Conservation (phyloP, 441 rosid genomes). For the Sinapis alba region DNA sequence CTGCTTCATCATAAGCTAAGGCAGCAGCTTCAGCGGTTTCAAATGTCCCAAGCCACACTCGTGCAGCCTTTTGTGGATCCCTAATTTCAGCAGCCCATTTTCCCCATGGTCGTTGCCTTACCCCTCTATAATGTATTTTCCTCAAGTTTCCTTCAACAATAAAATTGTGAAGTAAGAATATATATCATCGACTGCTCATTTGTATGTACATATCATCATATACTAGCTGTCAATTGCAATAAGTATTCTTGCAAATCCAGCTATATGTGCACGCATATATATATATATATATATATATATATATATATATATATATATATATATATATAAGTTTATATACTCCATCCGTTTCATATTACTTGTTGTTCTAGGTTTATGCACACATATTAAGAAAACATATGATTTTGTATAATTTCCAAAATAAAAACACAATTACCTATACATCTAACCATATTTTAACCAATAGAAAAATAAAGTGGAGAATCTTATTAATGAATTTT, state of each 20-base stretch:
- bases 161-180: neutral
- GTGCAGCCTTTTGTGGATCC: neutral
- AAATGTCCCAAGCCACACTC: neutral
- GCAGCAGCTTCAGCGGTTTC: neutral
- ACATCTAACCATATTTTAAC: too few relatives aligned
- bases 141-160: neutral
- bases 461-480: too few relatives aligned
- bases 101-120: neutral
- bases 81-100: neutral
- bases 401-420: too few relatives aligned
- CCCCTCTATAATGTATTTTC: neutral
- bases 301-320: too few relatives aligned
- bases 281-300: too few relatives aligned
- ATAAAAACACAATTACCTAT: too few relatives aligned
- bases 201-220: neutral
- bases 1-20: neutral
- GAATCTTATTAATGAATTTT: too few relatives aligned
- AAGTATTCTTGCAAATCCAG: neutral
- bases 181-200: neutral
- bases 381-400: too few relatives aligned
- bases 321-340: too few relatives aligned
- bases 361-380: too few relatives aligned
- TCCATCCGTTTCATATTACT: too few relatives aligned
- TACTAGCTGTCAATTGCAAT: neutral
- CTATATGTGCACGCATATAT: neutral